Base-by-base conservation (phyloP, 2,329 filamentous ascomycete species). In the Botrytis porri region DNA sequence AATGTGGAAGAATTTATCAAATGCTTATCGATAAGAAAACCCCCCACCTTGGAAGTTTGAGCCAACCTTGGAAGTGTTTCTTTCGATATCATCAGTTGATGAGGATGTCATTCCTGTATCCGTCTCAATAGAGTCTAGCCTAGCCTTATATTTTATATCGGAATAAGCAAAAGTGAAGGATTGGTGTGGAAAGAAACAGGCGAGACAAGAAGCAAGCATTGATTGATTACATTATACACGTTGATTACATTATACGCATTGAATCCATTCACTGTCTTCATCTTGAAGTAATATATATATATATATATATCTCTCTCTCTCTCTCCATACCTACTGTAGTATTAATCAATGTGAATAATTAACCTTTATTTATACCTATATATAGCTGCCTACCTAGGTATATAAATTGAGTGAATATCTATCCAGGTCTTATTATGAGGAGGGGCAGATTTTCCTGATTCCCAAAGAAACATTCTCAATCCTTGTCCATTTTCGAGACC, bases 401-500 rank as follows among this genome's bases (percentile, higher is more conserved):
- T 32, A 32, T 59, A 32, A 59, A 29, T 22, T 12, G 18, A 10
- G 0, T 5, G n/a, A 10, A 59, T 22, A 1, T 32, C 16, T 32
- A 29, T 32, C 18, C 7, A 57, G 29, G 32, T 35, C 4, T 2
- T 48, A 39, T 39, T n/a, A n/a, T 39, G n/a, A 20, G n/a, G n/a
- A 59, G 32, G 61, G 39, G 37, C 32, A 41, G 5, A 43, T 29
- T 32, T 57, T 57, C 51, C 51, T 18, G n/a, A 32, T 57, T 57
- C 9, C n/a, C 51, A 57, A 57, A n/a, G n/a, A 25, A n/a, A 45
- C 37, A 69, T 61, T 35, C 51, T n/a, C 37, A 16, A 61, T 32
- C 37, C 57, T n/a, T 35, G 39, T 70, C 5, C 4, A n/a, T 39
- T 51, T 72, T 72, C 70, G 70, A 72, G 70, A 72, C 51, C 54